Base-by-base conservation (phyloP, 2,329 filamentous ascomycete species). In the Ceratocystis lukuohia region DNA sequence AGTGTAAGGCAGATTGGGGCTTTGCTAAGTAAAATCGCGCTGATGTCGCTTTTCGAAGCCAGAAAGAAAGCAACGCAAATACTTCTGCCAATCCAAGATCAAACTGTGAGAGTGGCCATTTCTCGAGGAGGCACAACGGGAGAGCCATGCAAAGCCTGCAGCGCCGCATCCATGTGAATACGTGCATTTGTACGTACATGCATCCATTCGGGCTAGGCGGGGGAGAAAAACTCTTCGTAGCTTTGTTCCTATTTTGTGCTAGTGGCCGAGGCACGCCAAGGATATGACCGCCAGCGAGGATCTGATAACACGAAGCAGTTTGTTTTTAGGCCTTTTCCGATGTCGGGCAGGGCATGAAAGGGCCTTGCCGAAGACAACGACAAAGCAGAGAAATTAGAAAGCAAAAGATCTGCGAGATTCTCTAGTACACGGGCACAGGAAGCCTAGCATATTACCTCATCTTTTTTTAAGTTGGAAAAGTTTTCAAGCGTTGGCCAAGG, bases 211-310 rank as follows among this genome's bases (percentile, higher is more conserved):
- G 25, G 50, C 22, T 37, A n/a, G 25, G 25, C 30, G 33, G 56
- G 56, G 17, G 8, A 62, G 59, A 3, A 62, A 62, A 62, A 62
- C 59, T 62, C 28, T 59, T 59, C 56, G 56, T 17, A 59, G 56
- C 28, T 59, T 59, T 59, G 28, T 59, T 59, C 56, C 56, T 59
- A 59, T 59, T 59, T 59, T n/a, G 56, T 59, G 56, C 28, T 59
- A 59, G 56, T 37, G 56, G 28, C 56, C 56, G 56, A 59, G 56
- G 28, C n/a, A 59, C 28, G n/a, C 0, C 56, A 59, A 33, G 56
- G 56, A 37, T 59, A 37, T 37, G 28, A 59, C 56, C n/a, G 30
- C 56, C 33, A 33, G 12, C 28, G 25, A 20, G 56, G 56, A 59
- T 59, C 56, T 59, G 56, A 59, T 59, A 59, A 59, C 56, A 59